Evolutionary conservation across 2,329 filamentous ascomycete species (phyloP).

Genomic region (Verticillium tricorpus): DNA sequence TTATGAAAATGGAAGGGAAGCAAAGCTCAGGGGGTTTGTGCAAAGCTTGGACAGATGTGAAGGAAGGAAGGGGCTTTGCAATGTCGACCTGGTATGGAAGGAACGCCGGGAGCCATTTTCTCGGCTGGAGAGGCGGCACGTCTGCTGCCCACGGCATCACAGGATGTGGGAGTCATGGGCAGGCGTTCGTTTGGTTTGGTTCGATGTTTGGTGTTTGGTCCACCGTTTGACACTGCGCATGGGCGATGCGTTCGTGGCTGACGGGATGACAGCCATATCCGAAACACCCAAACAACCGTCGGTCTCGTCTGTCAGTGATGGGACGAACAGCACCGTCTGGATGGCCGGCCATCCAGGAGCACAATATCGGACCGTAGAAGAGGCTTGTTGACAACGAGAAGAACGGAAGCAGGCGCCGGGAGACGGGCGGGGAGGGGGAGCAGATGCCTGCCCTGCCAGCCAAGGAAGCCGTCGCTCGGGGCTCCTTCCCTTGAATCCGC

Average conservation of each 20-base stretch:
- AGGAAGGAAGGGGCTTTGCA: not conserved
- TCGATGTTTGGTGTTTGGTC: not conserved
- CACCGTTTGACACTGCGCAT: not conserved
- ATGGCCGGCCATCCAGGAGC: not conserved
- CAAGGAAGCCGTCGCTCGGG: not conserved
- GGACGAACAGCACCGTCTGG: not conserved
- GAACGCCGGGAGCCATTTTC: not conserved
- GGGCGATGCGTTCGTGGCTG: not conserved
- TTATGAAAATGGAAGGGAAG: not conserved
- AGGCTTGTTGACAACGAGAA: not conserved
- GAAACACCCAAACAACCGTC: not conserved
- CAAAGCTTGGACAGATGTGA: not conserved
- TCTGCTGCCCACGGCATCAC: not conserved
- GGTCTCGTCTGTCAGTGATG: not conserved
- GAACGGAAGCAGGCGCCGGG: not conserved
- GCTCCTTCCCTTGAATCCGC: not conserved
- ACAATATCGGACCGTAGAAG: not conserved
- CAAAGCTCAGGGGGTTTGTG: not conserved
- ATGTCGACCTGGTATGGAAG: not conserved
- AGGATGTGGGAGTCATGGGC: not conserved
- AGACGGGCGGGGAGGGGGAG: not conserved
- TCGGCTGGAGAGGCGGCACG: not conserved
- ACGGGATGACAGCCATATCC: not conserved
- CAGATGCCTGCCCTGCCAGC: not conserved
- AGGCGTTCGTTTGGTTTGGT: not conserved